Evolutionary conservation across 768 basidiomycete genomes (phyloP).

Genomic region (Lactarius pseudohatsudake): DNA sequence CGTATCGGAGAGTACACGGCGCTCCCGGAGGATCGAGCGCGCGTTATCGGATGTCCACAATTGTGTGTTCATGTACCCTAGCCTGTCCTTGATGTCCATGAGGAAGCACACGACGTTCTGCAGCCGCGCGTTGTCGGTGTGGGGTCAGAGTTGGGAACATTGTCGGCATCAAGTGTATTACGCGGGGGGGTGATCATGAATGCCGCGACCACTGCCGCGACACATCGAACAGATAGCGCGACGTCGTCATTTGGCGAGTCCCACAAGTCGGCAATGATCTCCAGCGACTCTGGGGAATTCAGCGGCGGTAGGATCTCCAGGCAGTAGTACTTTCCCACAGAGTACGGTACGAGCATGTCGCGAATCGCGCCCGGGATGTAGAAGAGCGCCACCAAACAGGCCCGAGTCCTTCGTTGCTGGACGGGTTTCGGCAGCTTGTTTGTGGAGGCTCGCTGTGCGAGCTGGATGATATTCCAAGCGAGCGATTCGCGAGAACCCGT

Average conservation of each 20-base stretch:
- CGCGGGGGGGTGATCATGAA: background rate
- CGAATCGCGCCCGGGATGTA: background rate
- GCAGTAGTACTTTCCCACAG: accelerated
- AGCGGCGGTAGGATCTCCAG: background rate
- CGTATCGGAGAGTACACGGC: no score
- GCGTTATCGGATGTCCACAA: no score
- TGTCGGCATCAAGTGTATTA: no score
- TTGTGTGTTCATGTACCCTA: no score
- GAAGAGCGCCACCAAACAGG: background rate
- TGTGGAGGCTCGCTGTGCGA: background rate
- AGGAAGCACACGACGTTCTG: no score
- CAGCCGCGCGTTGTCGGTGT: no score
- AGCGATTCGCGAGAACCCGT: background rate
- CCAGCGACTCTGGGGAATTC: background rate
- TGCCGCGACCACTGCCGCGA: background rate
- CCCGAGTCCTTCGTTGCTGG: background rate
- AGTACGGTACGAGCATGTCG: background rate
- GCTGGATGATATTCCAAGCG: background rate
- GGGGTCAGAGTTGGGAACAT: no score
- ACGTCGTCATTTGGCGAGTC: background rate
- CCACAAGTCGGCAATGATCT: background rate
- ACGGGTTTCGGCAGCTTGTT: background rate
- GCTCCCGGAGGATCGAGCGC: no score
- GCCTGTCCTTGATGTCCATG: no score
- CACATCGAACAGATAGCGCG: background rate